Evolutionary conservation across 2,329 filamentous ascomycete species (phyloP).

Genomic region (Pseudocercospora fuligena): DNA sequence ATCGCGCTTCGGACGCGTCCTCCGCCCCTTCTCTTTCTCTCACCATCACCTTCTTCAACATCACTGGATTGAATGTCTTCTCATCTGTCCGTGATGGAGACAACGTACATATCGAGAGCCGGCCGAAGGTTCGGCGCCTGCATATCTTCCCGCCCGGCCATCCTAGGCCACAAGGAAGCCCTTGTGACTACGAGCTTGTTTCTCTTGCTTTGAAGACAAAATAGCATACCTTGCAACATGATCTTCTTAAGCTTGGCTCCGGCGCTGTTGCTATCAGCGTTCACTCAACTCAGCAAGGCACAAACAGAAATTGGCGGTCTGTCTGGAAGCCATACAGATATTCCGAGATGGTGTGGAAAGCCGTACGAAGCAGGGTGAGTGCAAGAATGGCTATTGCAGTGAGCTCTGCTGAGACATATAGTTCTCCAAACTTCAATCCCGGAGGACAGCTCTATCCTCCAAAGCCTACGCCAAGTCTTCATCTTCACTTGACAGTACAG

Average conservation of each 20-base stretch:
- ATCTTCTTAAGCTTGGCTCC: not conserved
- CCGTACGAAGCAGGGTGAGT: slow-evolving; percentile 43
- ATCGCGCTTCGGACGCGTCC: not conserved
- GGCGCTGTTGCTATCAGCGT: not conserved
- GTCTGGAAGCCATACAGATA: slow-evolving; percentile 41
- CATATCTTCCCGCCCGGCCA: not conserved
- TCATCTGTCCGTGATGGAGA: too few relatives aligned
- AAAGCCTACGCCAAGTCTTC: slow-evolving; percentile 38
- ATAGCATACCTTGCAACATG: not conserved
- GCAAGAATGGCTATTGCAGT: not conserved
- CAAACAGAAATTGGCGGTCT: slow-evolving; percentile 30
- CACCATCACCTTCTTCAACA: too few relatives aligned
- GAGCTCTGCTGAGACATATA: slow-evolving; percentile 27
- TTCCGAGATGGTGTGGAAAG: slow-evolving; percentile 57
- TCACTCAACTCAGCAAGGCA: not conserved
- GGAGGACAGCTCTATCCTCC: slow-evolving; percentile 54
- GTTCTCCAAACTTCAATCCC: slow-evolving; percentile 54
- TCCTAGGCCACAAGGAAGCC: not conserved
- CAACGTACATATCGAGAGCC: not conserved
- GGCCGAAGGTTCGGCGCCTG: not conserved
- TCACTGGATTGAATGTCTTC: too few relatives aligned
- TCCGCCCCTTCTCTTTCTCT: not conserved
- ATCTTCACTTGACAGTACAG: slow-evolving; percentile 52
- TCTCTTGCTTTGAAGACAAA: not conserved
- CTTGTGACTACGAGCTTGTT: not conserved